These are phyloP conservation scores for Boletus semigastroideus DNA, from an alignment of 1,284 basidiomycete species.

Conservation along the genomic window DNA sequence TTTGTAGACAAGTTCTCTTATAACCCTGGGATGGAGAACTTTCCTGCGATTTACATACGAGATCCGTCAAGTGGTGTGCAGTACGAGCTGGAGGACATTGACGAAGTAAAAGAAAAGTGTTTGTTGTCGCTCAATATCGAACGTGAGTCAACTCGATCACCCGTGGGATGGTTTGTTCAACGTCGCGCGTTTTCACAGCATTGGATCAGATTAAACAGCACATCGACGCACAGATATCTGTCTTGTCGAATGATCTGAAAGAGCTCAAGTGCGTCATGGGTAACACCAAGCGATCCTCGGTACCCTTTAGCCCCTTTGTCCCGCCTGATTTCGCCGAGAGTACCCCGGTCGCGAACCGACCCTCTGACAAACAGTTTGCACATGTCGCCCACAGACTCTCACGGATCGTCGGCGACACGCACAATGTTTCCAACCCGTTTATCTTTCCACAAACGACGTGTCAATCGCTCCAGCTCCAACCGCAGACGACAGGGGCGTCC, in stretches of 20 bases:
- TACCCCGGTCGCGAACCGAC: conserved; percentile 58
- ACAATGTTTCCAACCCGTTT: conserved; percentile 34
- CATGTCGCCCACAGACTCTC: conserved; percentile 69
- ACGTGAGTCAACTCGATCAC: conserved; percentile 58
- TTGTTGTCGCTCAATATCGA: conserved; percentile 93
- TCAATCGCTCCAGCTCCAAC: conserved; percentile 62
- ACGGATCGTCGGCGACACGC: conserved; percentile 50
- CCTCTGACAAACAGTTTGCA: conserved; percentile 71
- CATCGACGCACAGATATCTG: conserved; percentile 87
- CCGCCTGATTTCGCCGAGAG: conserved; percentile 59
- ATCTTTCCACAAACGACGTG: conserved; percentile 65
- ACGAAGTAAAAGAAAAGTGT: conserved; percentile 89
- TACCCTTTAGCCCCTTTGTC: conserved; percentile 42
- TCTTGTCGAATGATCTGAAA: conserved; percentile 88
- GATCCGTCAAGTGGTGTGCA: conserved; percentile 90
- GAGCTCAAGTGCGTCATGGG: conserved; percentile 77
- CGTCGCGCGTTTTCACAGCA: conserved; percentile 48
- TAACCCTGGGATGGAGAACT: conserved; percentile 90
- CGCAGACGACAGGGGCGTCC: conserved; percentile 74
- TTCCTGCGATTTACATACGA: conserved; percentile 94
- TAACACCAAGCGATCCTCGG: conserved; percentile 47
- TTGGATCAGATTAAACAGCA: conserved; percentile 99
- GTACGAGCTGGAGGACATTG: conserved; percentile 94
- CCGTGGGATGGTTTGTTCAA: conserved; percentile 4
- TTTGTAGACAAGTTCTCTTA: conserved; percentile 97